These are phyloP conservation scores for Hypoxylon sp. DNA, from an alignment of 2,329 filamentous ascomycete genomes.

Conservation along the genomic window DNA sequence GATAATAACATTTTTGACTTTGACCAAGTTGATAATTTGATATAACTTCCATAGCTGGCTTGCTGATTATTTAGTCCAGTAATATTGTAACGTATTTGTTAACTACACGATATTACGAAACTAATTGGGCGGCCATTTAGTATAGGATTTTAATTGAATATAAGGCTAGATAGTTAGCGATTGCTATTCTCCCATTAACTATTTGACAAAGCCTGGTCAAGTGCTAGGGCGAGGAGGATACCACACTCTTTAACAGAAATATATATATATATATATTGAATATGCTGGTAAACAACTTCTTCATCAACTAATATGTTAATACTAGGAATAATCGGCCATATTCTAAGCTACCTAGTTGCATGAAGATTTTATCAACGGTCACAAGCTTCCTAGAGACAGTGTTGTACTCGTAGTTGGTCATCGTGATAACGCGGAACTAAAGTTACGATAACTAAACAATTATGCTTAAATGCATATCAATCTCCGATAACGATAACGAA, in stretches of 20 bases:
- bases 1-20: not conserved
- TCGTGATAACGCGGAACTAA: not conserved
- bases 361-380: not conserved
- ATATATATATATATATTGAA: not conserved
- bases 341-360: not conserved
- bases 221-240: too few species aligned
- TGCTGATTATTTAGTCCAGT: too few species aligned
- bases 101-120: too few species aligned
- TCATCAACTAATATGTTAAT: not conserved
- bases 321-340: not conserved
- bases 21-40: too few species aligned
- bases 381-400: not conserved
- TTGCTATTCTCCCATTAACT: too few species aligned
- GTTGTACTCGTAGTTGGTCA: not conserved
- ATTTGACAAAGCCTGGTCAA: too few species aligned
- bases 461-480: slow-evolving; percentile 28
- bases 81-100: too few species aligned
- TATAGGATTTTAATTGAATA: too few species aligned
- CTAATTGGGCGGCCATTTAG: too few species aligned
- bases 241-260: too few species aligned
- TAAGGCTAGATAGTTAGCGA: too few species aligned
- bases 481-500: slow-evolving; percentile 39
- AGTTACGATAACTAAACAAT: not conserved
- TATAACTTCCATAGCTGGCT: too few species aligned
- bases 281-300: not conserved